A percentile compares a stretch with the other conserved stretches of the same genome.
phyloP scores from a whole-genome alignment of 1,284 basidiomycete genomes.

The Cryptococcus neoformans region DNA sequence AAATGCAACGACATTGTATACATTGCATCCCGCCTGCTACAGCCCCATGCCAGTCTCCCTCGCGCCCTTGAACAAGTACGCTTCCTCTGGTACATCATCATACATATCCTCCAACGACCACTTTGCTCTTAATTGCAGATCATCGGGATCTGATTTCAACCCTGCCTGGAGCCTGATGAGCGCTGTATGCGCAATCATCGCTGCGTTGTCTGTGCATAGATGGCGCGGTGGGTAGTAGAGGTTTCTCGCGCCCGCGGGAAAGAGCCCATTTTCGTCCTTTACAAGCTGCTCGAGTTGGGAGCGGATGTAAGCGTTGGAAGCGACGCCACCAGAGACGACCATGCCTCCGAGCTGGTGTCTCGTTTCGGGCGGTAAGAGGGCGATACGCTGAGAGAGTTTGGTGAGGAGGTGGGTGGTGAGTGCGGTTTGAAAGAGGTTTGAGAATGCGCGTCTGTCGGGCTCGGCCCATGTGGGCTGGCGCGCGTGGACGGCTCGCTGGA shows the following conservation, averaged over 20 bases:
- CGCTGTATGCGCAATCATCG: slow-evolving; percentile 89
- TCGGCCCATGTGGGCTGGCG: slow-evolving; percentile 9
- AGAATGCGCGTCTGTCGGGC: slow-evolving; percentile 51
- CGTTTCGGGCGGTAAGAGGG: slow-evolving; percentile 36
- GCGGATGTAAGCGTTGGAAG: slow-evolving; percentile 71
- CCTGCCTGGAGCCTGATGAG: slow-evolving; percentile 68
- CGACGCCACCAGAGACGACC: slow-evolving; percentile 86
- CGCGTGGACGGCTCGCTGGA: slow-evolving; percentile 24
- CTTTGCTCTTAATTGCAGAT: slow-evolving; percentile 42
- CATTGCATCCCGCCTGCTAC: no score
- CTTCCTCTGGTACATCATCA: slow-evolving; percentile 42
- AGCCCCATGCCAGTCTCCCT: no score
- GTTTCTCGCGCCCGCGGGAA: slow-evolving; percentile 1
- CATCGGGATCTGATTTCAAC: slow-evolving; percentile 54
- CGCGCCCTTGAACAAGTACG: no score
- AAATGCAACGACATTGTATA: no score
- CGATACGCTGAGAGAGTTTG: slow-evolving; percentile 64
- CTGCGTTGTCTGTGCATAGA: slow-evolving; percentile 91
- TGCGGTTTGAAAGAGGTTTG: slow-evolving; percentile 67
- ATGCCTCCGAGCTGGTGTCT: slow-evolving; percentile 55
- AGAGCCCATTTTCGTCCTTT: neutral
- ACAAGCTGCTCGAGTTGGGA: slow-evolving; percentile 49
- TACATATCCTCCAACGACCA: slow-evolving; percentile 55
- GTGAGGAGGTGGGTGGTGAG: slow-evolving; percentile 69
- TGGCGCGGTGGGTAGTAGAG: slow-evolving; percentile 64